Conservation (phyloP, 1,139 yeast species). For the Lodderomyces parapsilosis region DNA sequence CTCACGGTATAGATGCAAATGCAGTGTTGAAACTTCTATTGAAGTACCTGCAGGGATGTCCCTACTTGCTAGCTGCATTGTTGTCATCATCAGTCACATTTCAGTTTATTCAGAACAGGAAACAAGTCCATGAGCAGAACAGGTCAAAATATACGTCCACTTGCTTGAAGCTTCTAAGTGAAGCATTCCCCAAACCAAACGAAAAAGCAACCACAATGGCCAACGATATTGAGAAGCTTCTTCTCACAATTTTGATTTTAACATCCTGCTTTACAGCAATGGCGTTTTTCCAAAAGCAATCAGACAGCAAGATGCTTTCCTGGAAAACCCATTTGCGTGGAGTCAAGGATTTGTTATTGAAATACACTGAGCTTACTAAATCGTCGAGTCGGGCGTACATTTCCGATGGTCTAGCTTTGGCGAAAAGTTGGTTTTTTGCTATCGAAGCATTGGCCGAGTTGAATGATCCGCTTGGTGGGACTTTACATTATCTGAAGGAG, state of each 20-base stretch:
- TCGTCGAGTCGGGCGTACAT: conserved; percentile 10
- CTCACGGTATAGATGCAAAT: conserved; percentile 34
- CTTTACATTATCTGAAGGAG: conserved; percentile 19
- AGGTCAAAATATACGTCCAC: conserved; percentile 31
- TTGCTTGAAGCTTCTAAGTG: conserved; percentile 32
- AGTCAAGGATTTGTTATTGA: conserved; percentile 38
- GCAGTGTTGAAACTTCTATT: conserved; percentile 34
- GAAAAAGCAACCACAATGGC: conserved; percentile 17
- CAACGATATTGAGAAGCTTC: conserved; percentile 35
- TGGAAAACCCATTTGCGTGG: conserved; percentile 45
- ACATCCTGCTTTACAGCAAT: conserved; percentile 40
- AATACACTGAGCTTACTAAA: conserved; percentile 26
- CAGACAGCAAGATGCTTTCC: conserved; percentile 8
- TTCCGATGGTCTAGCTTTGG: conserved; percentile 42
- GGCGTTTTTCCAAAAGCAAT: conserved; percentile 9
- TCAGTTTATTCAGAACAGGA: conserved; percentile 34
- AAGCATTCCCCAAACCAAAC: conserved; percentile 27
- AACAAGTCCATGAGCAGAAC: conserved; percentile 27
- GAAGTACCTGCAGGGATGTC: conserved; percentile 33
- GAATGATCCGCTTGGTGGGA: conserved; percentile 32
- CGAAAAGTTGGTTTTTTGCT: conserved; percentile 47
- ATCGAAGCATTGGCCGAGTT: conserved; percentile 39
- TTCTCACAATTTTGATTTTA: conserved; percentile 38
- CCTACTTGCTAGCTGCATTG: conserved; percentile 34
- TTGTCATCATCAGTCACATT: conserved; percentile 41